These are phyloP conservation scores for Kitagawia praeruptora DNA, from an alignment of 129 eudicot species.

Conservation along the genomic window DNA sequence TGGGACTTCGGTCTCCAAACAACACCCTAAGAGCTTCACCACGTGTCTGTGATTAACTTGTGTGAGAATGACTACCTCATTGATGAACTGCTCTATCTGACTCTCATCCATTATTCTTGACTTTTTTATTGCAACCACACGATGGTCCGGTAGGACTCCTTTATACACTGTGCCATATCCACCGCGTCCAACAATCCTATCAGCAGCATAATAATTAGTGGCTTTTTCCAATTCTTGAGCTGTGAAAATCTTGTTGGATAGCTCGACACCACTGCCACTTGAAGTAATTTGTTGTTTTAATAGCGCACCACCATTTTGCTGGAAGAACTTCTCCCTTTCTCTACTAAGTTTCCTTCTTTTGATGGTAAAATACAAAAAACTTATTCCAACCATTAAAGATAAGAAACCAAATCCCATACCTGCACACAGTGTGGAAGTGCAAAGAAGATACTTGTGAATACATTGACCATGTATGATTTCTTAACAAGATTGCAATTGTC, in stretches of 20 bases:
- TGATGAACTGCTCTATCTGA: constrained; percentile 21
- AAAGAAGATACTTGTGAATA: background rate
- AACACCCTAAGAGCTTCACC: background rate
- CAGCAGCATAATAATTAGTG: constrained; percentile 3
- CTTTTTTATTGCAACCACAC: constrained; percentile 16
- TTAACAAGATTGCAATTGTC: background rate
- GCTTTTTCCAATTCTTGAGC: constrained; percentile 8
- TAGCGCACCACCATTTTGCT: constrained; percentile 37
- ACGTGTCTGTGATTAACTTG: background rate
- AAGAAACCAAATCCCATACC: constrained; percentile 22
- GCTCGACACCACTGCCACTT: constrained; percentile 17
- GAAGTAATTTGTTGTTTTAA: constrained; percentile 26
- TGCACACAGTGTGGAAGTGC: background rate
- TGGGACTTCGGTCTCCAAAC: constrained; percentile 6
- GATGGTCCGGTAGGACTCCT: constrained; percentile 1
- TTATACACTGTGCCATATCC: constrained; percentile 16
- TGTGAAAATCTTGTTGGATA: constrained; percentile 12
- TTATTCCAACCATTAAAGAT: constrained; percentile 14
- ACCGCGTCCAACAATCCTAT: constrained; percentile 13
- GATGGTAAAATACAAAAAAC: constrained; percentile 13
- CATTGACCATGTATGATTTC: background rate
- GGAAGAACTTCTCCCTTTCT: constrained; percentile 20
- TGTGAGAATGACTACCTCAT: constrained; percentile 13
- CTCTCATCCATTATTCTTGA: constrained; percentile 5
- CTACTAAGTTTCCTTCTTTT: too few species aligned